Percentiles rank a stretch among this genome's conserved stretches.
Evolutionary conservation across 306 rosid genomes (phyloP).

Genomic region (Spatholobus suberectus): DNA sequence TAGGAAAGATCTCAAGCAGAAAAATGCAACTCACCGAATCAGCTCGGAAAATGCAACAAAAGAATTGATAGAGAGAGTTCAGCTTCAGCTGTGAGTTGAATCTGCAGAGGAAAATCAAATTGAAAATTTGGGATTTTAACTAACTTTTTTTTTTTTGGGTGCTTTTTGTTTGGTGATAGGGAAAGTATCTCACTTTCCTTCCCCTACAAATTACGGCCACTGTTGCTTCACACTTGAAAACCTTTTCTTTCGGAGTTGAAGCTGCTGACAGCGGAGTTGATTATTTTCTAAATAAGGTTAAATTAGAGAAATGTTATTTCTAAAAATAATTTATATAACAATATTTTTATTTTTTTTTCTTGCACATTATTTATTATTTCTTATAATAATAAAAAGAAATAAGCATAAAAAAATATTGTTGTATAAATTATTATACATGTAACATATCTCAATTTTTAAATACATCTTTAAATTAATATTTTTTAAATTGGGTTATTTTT

Average conservation of each 20-base stretch:
- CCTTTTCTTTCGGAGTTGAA: neutral
- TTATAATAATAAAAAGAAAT: too few species aligned
- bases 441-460: too few species aligned
- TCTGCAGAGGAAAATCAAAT: slow-evolving; percentile 45
- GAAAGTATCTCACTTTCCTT: slow-evolving; percentile 43
- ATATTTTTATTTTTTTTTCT: too few species aligned
- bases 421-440: too few species aligned
- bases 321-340: too few species aligned
- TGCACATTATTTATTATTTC: too few species aligned
- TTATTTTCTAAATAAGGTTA: too few species aligned
- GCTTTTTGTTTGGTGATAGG: slow-evolving; percentile 25
- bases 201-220: slow-evolving; percentile 46
- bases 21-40: slow-evolving; percentile 46
- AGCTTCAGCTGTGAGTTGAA: slow-evolving; percentile 45
- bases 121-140: slow-evolving; percentile 42
- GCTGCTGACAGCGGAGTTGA: neutral
- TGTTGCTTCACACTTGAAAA: slow-evolving; percentile 37
- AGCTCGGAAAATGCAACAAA: slow-evolving; percentile 44
- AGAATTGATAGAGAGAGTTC: slow-evolving; percentile 42
- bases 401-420: too few species aligned
- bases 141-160: slow-evolving; percentile 38
- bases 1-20: slow-evolving; percentile 54
- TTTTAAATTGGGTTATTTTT: too few species aligned
- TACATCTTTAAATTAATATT: too few species aligned
- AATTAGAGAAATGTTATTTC: too few species aligned